phyloP scores from a whole-genome alignment of 1,284 basidiomycete species.

The Boletus smithii region DNA sequence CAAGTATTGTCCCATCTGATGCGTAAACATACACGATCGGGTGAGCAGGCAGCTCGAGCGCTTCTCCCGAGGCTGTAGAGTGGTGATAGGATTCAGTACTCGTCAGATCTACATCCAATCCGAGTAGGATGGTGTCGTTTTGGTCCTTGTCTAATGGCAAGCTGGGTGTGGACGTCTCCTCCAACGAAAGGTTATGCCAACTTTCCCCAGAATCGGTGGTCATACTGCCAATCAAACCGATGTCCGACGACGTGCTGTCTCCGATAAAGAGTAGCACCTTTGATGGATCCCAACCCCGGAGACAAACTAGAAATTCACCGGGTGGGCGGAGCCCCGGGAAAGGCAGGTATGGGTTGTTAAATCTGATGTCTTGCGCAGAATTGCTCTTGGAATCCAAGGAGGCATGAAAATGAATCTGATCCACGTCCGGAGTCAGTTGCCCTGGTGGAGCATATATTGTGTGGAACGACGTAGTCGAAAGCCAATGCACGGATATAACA shows the following conservation, averaged over 20 bases:
- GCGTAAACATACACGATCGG: conserved; percentile 77
- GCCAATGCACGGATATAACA: conserved; percentile 63
- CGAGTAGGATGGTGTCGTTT: conserved; percentile 71
- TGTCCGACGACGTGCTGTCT: conserved; percentile 71
- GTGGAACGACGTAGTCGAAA: conserved; percentile 70
- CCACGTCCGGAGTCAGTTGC: conserved; percentile 41
- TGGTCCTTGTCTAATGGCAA: conserved; percentile 69
- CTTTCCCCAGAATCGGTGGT: conserved; percentile 38
- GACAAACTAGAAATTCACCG: conserved; percentile 50
- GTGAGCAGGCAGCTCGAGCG: conserved; percentile 47
- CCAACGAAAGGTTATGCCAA: conserved; percentile 73
- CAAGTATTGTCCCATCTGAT: conserved; percentile 76
- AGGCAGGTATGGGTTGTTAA: conserved; percentile 53
- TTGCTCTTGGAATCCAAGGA: conserved; percentile 58
- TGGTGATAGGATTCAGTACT: conserved; percentile 41
- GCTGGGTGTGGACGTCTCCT: conserved; percentile 66
- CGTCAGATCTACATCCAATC: conserved; percentile 69
- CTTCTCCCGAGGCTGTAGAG: conserved; percentile 46
- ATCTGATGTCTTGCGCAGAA: conserved; percentile 45
- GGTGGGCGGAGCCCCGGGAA: conserved; percentile 51
- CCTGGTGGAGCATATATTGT: conserved; percentile 59
- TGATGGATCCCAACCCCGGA: conserved; percentile 65
- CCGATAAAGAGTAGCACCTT: conserved; percentile 66
- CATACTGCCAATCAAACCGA: conserved; percentile 64
- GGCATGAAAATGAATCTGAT: conserved; percentile 60